Percentiles rank a stretch among this genome's conserved stretches.
These are phyloP conservation scores for Cucumis cinereus DNA, from an alignment of 306 rosid species.

Conservation along the genomic window DNA sequence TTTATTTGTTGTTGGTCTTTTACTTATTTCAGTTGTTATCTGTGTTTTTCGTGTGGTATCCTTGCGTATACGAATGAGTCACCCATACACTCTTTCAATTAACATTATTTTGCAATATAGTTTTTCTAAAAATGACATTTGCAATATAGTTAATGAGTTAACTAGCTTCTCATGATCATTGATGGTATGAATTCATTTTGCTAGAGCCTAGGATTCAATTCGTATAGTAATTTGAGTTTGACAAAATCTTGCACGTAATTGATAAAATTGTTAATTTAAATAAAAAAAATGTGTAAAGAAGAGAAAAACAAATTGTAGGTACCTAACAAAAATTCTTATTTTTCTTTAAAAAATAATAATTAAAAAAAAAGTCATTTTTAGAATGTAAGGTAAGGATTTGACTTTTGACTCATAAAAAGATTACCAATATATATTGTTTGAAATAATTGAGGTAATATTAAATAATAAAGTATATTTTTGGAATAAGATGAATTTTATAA, in stretches of 20 bases:
- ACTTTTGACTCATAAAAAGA: not conserved
- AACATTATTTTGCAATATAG: too few species aligned
- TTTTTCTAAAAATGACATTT: too few species aligned
- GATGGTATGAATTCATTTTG: not conserved
- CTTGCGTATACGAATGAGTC: too few species aligned
- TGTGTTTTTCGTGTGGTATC: too few species aligned
- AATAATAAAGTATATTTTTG: not conserved
- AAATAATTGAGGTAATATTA: not conserved
- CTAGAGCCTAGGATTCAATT: not conserved
- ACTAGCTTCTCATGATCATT: not conserved
- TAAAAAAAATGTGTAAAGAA: not conserved
- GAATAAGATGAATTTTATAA: not conserved
- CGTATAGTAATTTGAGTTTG: not conserved
- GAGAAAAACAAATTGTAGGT: not conserved
- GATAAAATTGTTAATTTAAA: not conserved
- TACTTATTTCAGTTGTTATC: too few species aligned
- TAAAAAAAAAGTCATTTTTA: too few species aligned
- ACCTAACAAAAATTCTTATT: too few species aligned
- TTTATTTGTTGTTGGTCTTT: too few species aligned
- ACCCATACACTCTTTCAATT: too few species aligned
- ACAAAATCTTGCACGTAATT: not conserved
- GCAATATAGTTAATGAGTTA: too few species aligned
- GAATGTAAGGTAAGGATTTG: not conserved
- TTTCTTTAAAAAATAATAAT: too few species aligned
- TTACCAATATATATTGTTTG: not conserved